These are phyloP conservation scores for Cymbidium sinense DNA, from an alignment of 106 monocot genomes.

Conservation along the genomic window DNA sequence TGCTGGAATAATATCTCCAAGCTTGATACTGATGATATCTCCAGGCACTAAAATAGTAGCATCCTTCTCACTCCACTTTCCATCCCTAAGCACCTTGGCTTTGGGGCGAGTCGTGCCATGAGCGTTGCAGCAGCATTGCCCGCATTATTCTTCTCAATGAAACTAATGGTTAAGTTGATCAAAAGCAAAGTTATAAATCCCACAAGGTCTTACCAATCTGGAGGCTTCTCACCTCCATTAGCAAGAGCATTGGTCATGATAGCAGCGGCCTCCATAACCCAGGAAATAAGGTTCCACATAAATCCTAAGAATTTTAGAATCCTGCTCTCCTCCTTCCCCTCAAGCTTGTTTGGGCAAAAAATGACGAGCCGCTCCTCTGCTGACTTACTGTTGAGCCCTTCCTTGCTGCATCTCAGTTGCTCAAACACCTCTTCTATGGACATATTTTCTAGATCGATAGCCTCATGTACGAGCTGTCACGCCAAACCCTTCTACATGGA, in stretches of 20 bases:
- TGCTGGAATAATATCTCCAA: slow-evolving; percentile 86
- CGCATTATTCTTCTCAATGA: slow-evolving; percentile 82
- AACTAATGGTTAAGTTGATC: slow-evolving; percentile 84
- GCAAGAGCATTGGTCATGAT: slow-evolving; percentile 98
- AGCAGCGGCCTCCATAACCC: slow-evolving; percentile 99
- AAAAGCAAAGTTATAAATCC: slow-evolving; percentile 73
- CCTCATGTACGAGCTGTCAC: not conserved
- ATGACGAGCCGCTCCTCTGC: slow-evolving; percentile 72
- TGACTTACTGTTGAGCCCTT: slow-evolving; percentile 61
- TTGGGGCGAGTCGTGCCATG: slow-evolving; percentile 90
- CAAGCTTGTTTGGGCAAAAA: slow-evolving; percentile 97
- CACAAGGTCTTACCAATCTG: slow-evolving; percentile 91
- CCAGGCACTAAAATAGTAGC: slow-evolving; percentile 79
- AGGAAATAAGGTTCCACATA: slow-evolving; percentile 99
- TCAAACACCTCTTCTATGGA: slow-evolving; percentile 92
- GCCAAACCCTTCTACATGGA: not conserved
- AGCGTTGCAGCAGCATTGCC: slow-evolving; percentile 80
- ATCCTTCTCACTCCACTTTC: slow-evolving; percentile 72
- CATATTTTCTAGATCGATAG: slow-evolving; percentile 60
- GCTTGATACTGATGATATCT: slow-evolving; percentile 82
- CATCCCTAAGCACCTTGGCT: slow-evolving; percentile 79
- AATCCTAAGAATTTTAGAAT: slow-evolving; percentile 88
- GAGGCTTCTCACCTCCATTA: slow-evolving; percentile 97
- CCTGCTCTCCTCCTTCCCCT: slow-evolving; percentile 98
- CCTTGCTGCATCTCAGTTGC: slow-evolving; percentile 73